Conservation (phyloP, 1,284 basidiomycete genomes). For the Fistulinella cinereoalba region DNA sequence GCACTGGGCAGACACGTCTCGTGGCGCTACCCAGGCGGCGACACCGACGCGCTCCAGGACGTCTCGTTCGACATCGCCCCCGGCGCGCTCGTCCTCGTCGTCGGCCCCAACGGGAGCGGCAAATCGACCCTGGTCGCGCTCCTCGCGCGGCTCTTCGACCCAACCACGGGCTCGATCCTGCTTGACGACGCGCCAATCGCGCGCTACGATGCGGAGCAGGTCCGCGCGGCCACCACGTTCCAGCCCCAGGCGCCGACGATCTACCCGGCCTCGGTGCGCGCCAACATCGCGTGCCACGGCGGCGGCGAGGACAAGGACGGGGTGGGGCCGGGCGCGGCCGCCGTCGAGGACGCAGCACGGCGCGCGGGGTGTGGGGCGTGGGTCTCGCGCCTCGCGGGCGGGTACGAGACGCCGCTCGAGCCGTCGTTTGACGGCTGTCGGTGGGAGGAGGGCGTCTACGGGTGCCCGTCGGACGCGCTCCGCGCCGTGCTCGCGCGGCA, state of each 20-base stretch:
- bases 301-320: too few species aligned
- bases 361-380: conserved; percentile 37
- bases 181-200: conserved; percentile 37
- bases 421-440: conserved; percentile 28
- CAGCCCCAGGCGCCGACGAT: conserved; percentile 40
- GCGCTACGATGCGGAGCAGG: conserved; percentile 26
- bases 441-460: conserved; percentile 20
- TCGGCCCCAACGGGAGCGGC: conserved; percentile 49
- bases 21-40: conserved; percentile 35
- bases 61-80: conserved; percentile 42
- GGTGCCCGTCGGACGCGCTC: conserved; percentile 17
- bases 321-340: too few species aligned
- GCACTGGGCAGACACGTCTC: conserved; percentile 37
- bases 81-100: conserved; percentile 46
- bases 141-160: conserved; percentile 39
- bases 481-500: conserved; percentile 13
- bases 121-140: conserved; percentile 49
- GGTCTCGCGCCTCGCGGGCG: conserved; percentile 33
- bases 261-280: conserved; percentile 41
- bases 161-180: conserved; percentile 39
- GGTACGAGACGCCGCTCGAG: conserved; percentile 37
- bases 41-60: conserved; percentile 30
- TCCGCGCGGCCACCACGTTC: conserved; percentile 38
- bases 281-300: conserved; percentile 46
- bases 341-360: conserved; percentile 35